Evolutionary conservation across 257 asterid genomes (phyloP).

Genomic region (Solanum ossicruentum): DNA sequence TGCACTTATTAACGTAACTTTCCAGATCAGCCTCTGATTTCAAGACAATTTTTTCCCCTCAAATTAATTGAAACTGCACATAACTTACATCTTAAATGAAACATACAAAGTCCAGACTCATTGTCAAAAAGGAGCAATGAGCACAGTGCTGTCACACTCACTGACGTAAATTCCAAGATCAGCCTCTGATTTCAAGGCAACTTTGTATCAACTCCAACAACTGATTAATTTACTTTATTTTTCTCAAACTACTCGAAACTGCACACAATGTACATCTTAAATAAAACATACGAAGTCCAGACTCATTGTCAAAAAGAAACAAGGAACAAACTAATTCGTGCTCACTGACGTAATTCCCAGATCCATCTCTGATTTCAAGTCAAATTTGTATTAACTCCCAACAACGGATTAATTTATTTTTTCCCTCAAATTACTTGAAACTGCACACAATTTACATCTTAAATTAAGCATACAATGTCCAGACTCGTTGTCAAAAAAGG

Average conservation of each 20-base stretch:
- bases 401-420: too few species aligned
- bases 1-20: not conserved
- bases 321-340: not conserved
- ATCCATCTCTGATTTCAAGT: not conserved
- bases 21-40: not conserved
- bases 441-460: not conserved
- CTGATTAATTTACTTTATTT: too few species aligned
- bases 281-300: not conserved
- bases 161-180: not conserved
- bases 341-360: not conserved
- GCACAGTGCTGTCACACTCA: not conserved
- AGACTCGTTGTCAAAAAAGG: not conserved
- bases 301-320: not conserved
- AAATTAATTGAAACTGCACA: too few species aligned
- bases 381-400: too few species aligned
- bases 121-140: not conserved
- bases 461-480: not conserved
- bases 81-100: not conserved
- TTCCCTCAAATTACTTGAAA: too few species aligned
- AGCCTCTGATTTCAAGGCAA: not conserved
- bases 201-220: too few species aligned
- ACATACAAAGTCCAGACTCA: not conserved
- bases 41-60: not conserved
- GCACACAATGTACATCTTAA: not conserved
- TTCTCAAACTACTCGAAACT: too few species aligned